Evolutionary conservation across 2,329 filamentous ascomycete genomes (phyloP).

Genomic region (Hypoxylon sp.): DNA sequence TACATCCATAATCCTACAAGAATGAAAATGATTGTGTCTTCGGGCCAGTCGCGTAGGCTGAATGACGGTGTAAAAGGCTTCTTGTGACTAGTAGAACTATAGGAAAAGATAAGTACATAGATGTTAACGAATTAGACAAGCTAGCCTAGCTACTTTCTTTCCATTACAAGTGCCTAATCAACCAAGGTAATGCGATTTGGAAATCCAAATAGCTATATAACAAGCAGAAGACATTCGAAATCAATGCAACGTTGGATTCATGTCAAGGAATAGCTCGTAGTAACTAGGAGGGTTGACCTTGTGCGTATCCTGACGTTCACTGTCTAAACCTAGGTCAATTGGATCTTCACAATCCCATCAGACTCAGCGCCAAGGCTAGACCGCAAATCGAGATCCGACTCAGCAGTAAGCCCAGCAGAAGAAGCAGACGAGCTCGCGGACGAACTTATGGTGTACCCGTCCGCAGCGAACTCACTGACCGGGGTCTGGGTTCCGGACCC

Average conservation of each 20-base stretch:
- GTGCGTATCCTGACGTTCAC: neutral
- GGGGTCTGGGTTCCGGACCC: conserved; percentile 16
- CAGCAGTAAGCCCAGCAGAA: conserved; percentile 26
- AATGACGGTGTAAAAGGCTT: too few species aligned
- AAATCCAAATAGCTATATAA: conserved; percentile 1
- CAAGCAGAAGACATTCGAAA: neutral
- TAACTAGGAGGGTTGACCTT: neutral
- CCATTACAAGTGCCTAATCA: neutral
- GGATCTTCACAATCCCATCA: conserved; percentile 23
- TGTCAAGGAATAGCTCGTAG: neutral
- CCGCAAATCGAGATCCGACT: conserved; percentile 41
- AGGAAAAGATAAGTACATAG: too few species aligned
- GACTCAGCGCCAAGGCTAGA: conserved; percentile 26
- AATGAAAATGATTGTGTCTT: too few species aligned
- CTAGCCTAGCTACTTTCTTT: too few species aligned
- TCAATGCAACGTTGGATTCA: neutral
- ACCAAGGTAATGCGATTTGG: neutral
- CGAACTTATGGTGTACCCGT: conserved; percentile 6
- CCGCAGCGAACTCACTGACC: conserved; percentile 11
- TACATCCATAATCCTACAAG: neutral
- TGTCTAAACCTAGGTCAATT: neutral
- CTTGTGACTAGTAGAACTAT: too few species aligned
- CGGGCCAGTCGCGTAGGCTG: too few species aligned
- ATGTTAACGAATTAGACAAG: too few species aligned
- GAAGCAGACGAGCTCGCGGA: conserved; percentile 12